Evolutionary conservation across 768 basidiomycete genomes (phyloP).

Genomic region (Favolaschia claudopus): DNA sequence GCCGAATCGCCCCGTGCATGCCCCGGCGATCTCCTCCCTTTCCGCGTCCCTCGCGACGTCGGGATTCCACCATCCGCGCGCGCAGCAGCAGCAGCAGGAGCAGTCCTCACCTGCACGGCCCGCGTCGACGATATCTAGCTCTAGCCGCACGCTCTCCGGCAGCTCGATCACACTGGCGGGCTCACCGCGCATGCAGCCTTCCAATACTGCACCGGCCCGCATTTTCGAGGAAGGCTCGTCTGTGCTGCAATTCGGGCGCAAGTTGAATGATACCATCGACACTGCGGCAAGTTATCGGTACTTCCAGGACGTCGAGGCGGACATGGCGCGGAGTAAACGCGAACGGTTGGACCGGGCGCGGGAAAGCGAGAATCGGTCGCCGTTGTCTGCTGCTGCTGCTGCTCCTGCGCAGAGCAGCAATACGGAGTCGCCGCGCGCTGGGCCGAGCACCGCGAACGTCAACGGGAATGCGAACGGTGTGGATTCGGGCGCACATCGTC

Average conservation of each 20-base stretch:
- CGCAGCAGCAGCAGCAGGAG: slow-evolving; percentile 28
- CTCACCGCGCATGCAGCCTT: slow-evolving; percentile 18
- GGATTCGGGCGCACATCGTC: slow-evolving; percentile 38
- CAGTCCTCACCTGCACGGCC: slow-evolving; percentile 27
- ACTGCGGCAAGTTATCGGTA: slow-evolving; percentile 55
- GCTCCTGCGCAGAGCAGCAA: neutral
- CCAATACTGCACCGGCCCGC: slow-evolving; percentile 29
- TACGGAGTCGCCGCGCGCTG: slow-evolving; percentile 6
- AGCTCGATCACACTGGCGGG: slow-evolving; percentile 42
- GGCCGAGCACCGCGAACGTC: slow-evolving; percentile 26
- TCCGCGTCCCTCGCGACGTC: slow-evolving; percentile 74
- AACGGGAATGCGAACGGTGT: slow-evolving; percentile 28
- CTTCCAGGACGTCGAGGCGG: slow-evolving; percentile 52
- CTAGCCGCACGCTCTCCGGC: slow-evolving; percentile 16
- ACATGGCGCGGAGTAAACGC: slow-evolving; percentile 41
- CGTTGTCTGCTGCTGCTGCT: slow-evolving; percentile 24
- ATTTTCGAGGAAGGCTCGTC: slow-evolving; percentile 37
- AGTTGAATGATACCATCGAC: slow-evolving; percentile 48
- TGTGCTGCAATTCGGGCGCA: slow-evolving; percentile 50
- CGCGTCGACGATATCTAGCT: slow-evolving; percentile 14
- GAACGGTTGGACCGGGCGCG: slow-evolving; percentile 33
- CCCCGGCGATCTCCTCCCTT: slow-evolving; percentile 63
- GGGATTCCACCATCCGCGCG: slow-evolving; percentile 60
- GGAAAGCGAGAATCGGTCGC: slow-evolving; percentile 29
- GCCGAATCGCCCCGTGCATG: slow-evolving; percentile 44